A percentile compares a stretch with the other conserved stretches of the same genome.
Evolutionary conservation across 495 filamentous ascomycete genomes (phyloP).

Genomic region (Xylaria intraflava): DNA sequence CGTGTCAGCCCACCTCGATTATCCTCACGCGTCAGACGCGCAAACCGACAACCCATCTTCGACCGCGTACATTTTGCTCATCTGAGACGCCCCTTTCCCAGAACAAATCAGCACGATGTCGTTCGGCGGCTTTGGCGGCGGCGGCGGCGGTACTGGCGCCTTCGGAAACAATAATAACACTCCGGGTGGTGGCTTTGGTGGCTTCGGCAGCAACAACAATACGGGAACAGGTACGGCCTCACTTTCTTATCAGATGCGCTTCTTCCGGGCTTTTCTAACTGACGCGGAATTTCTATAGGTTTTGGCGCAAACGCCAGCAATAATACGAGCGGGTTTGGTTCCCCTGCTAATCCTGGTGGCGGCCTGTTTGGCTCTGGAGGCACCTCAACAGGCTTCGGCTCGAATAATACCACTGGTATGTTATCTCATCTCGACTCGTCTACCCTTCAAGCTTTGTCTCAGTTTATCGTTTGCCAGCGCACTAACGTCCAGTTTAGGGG

Average conservation of each 20-base stretch:
- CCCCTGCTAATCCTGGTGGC: constrained; percentile 6
- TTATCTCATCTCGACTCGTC: constrained; percentile 8
- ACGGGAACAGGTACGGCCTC: constrained; percentile 22
- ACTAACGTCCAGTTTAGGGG: constrained; percentile 23
- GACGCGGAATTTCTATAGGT: constrained; percentile 15
- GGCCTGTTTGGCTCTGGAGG: constrained; percentile 17
- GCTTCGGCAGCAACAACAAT: constrained; percentile 32
- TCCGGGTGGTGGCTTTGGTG: too few species aligned
- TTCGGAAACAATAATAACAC: constrained; percentile 49
- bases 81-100: constrained; percentile 2
- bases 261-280: neutral
- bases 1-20: constrained; percentile 10
- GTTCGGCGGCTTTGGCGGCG: constrained; percentile 33
- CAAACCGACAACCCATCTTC: constrained; percentile 10
- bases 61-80: constrained; percentile 11
- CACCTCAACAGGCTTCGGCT: constrained; percentile 41
- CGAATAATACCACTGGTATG: constrained; percentile 32
- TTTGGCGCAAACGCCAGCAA: constrained; percentile 23
- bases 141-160: constrained; percentile 41
- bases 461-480: neutral
- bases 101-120: constrained; percentile 38
- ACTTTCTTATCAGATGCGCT: constrained; percentile 9
- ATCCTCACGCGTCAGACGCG: constrained; percentile 25
- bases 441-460: neutral
- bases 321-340: constrained; percentile 19